These are phyloP conservation scores for Hermanozyma aechmeae DNA, from an alignment of 805 yeast genomes.

Conservation along the genomic window DNA sequence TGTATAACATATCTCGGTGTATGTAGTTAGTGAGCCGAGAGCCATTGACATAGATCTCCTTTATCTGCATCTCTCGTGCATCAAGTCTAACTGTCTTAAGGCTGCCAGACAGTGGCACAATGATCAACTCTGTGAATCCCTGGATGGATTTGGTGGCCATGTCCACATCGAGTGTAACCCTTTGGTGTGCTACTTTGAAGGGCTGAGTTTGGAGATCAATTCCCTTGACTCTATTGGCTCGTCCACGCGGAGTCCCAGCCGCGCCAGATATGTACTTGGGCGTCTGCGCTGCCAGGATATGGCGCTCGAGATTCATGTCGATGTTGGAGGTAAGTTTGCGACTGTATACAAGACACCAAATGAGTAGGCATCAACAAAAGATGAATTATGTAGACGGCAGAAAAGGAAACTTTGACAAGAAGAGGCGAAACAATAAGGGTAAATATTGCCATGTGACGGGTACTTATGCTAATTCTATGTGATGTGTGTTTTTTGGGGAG, in stretches of 20 bases:
- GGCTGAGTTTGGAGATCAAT: conserved; percentile 26
- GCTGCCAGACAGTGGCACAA: conserved; percentile 57
- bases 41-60: conserved; percentile 50
- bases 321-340: too few relatives aligned
- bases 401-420: too few relatives aligned
- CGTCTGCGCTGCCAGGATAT: conserved; percentile 10
- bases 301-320: too few relatives aligned
- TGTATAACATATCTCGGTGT: conserved; percentile 45
- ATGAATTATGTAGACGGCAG: too few relatives aligned
- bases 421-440: too few relatives aligned
- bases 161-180: conserved; percentile 73
- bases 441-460: too few relatives aligned
- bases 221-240: conserved; percentile 3
- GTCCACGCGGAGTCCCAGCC: conserved; percentile 8
- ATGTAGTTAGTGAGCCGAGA: conserved; percentile 45
- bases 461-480: too few relatives aligned
- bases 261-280: conserved; percentile 6
- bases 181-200: conserved; percentile 79
- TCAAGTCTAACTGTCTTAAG: conserved; percentile 62
- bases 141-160: conserved; percentile 44
- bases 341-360: too few relatives aligned
- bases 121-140: conserved; percentile 78
- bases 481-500: too few relatives aligned
- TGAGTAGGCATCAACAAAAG: too few relatives aligned
- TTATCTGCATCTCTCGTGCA: conserved; percentile 65